Evolutionary conservation across 1,284 basidiomycete species (phyloP), one percentile per base, ranked within the genome.

Genomic region (Lentinula novae-zelandiae): DNA sequence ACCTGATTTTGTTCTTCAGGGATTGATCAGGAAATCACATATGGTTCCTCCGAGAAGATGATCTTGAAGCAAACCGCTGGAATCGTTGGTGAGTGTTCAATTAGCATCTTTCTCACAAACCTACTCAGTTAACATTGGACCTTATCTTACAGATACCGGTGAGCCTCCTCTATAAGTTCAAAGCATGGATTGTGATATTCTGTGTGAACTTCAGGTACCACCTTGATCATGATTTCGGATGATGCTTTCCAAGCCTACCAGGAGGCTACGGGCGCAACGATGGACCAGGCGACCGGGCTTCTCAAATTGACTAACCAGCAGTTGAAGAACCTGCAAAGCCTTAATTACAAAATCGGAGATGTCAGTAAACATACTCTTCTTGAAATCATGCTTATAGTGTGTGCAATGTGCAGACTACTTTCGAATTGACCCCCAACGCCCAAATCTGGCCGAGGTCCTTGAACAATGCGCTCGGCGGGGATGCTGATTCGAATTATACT

Each of bases 371-470:
- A 10, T 40, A 12, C 39, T n/a, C 44, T 38, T 27, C 22, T 10
- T 13, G 42, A 49, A 42, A 8, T 31, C 46, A 46, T 6, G 3
- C 22, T 48, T 44, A 27, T 27, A 17, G 5, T 0, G 12, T 38
- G 36, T 9, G 44, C 33, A 10, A 3, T 20, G 5, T 8, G 58
- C 55, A 62, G 67, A 71, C 56, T 73, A 74, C 68, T 70, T 76
- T 62, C 60, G 66, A 67, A 66, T 67, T 83, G 36, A 78, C 73
- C 15, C 66, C 78, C 15, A 79, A 84, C 65, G 82, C 78, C 6
- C 82, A 84, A 68, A 79, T 82, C 64, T 84, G 80, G 79, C 82
- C 82, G 9, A 77, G 81, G 50, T 60, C 71, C 33, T 70, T 79
- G 57, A 82, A 84, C 70, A 58, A 64, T 1, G 63, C 60, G 34